phyloP scores from a whole-genome alignment of 352 stramenopile genomes.

The Phytopythium delawarense region DNA sequence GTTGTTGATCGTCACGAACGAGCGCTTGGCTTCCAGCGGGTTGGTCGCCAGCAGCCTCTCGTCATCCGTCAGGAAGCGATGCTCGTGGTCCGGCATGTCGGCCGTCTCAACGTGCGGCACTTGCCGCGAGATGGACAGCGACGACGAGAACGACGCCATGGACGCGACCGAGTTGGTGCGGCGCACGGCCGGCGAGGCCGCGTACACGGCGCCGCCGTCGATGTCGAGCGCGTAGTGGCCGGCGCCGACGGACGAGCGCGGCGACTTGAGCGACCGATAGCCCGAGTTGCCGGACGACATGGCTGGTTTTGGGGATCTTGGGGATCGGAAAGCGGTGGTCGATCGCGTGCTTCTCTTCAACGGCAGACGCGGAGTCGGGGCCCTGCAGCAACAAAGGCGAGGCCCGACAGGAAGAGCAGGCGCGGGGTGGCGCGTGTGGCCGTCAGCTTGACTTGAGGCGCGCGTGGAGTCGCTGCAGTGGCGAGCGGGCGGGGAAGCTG shows the following conservation, averaged over 20 bases:
- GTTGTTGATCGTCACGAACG: slow-evolving; percentile 52
- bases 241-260: slow-evolving; percentile 14
- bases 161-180: slow-evolving; percentile 3
- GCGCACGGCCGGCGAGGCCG: neutral
- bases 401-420: neutral
- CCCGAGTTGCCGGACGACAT: slow-evolving; percentile 19
- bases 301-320: neutral
- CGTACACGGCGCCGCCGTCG: slow-evolving; percentile 11
- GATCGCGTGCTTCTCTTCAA: neutral
- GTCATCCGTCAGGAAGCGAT: slow-evolving; percentile 56
- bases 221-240: slow-evolving; percentile 20
- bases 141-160: neutral
- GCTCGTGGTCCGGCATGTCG: slow-evolving; percentile 32
- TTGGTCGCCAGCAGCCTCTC: slow-evolving; percentile 54
- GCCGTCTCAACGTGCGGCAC: slow-evolving; percentile 4
- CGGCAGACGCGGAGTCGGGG: slow-evolving; percentile 1
- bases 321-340: neutral
- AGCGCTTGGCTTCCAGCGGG: slow-evolving; percentile 36
- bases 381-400: neutral
- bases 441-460: slow-evolving; percentile 2
- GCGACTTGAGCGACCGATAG: slow-evolving; percentile 30
- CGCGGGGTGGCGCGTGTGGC: slow-evolving; percentile 1
- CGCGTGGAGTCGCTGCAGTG: neutral
- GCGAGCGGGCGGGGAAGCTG: neutral
- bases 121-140: slow-evolving; percentile 7